A percentile compares a stretch with the other conserved stretches of the same genome.
These are phyloP conservation scores for Fraxinus quadrangulata DNA, from an alignment of 257 asterid genomes.

Conservation along the genomic window DNA sequence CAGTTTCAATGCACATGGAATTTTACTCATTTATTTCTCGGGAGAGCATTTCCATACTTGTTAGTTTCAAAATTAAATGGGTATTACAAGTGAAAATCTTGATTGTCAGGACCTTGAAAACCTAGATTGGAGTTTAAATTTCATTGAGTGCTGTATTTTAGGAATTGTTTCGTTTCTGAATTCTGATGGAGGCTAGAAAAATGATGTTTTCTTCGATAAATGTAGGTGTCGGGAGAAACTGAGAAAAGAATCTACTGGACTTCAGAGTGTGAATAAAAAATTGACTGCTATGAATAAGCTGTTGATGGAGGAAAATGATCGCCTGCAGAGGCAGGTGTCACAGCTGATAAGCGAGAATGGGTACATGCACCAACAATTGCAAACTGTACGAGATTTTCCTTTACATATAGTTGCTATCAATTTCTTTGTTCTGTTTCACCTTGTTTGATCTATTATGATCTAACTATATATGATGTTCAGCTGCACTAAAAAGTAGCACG, in stretches of 20 bases:
- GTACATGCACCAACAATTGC: constrained; percentile 77
- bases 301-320: constrained; percentile 95
- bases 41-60: neutral
- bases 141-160: neutral
- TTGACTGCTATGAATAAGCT: constrained; percentile 84
- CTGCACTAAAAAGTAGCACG: neutral
- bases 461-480: neutral
- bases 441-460: constrained; percentile 2
- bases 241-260: constrained; percentile 75
- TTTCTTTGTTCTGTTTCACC: neutral
- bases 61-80: neutral
- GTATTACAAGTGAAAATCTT: neutral
- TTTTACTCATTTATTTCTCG: neutral
- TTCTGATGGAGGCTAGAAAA: neutral
- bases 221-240: constrained; percentile 94
- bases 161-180: neutral
- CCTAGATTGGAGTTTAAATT: neutral
- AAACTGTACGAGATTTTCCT: constrained; percentile 52
- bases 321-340: constrained; percentile 92
- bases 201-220: neutral
- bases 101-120: constrained; percentile 8
- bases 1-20: neutral
- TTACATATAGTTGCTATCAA: constrained; percentile 3
- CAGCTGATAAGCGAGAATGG: constrained; percentile 92
- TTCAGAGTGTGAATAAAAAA: constrained; percentile 87